Evolutionary conservation across 768 basidiomycete genomes (phyloP).

Genomic region (Auriscalpium microsporum): DNA sequence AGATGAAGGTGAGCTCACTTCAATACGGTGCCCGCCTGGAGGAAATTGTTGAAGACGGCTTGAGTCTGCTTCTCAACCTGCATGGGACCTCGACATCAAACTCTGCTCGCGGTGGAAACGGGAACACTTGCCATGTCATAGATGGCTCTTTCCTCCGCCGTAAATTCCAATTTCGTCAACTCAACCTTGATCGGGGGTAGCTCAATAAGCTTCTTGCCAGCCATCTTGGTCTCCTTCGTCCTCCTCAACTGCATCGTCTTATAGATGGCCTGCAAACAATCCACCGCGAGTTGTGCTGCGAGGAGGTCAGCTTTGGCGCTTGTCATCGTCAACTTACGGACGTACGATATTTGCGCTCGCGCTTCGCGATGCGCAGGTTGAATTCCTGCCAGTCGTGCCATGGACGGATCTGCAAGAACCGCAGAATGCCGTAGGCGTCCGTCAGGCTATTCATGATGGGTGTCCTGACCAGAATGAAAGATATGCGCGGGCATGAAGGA

Average conservation of each 20-base stretch:
- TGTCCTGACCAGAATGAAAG: constrained; percentile 29
- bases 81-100: too few relatives aligned
- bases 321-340: background rate
- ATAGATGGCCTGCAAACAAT: constrained; percentile 52
- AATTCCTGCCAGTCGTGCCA: constrained; percentile 36
- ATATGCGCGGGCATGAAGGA: background rate
- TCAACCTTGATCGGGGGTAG: constrained; percentile 48
- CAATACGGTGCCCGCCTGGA: constrained; percentile 56
- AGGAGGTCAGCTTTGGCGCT: too few relatives aligned
- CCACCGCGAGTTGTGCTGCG: constrained; percentile 13
- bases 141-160: constrained; percentile 53
- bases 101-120: background rate
- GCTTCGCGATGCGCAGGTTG: constrained; percentile 19
- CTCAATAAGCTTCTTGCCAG: constrained; percentile 61
- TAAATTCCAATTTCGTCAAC: constrained; percentile 47
- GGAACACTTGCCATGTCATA: constrained; percentile 38
- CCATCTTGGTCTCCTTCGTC: constrained; percentile 39
- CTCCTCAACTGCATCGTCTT: constrained; percentile 47
- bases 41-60: constrained; percentile 55
- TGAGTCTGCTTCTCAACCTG: constrained; percentile 48
- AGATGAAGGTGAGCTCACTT: constrained; percentile 33
- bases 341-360: constrained; percentile 47
- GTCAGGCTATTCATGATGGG: constrained; percentile 54
- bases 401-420: constrained; percentile 33
- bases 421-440: constrained; percentile 42